Evolutionary conservation across 2,329 filamentous ascomycete species (phyloP).

Genomic region (Trichoderma sp.): DNA sequence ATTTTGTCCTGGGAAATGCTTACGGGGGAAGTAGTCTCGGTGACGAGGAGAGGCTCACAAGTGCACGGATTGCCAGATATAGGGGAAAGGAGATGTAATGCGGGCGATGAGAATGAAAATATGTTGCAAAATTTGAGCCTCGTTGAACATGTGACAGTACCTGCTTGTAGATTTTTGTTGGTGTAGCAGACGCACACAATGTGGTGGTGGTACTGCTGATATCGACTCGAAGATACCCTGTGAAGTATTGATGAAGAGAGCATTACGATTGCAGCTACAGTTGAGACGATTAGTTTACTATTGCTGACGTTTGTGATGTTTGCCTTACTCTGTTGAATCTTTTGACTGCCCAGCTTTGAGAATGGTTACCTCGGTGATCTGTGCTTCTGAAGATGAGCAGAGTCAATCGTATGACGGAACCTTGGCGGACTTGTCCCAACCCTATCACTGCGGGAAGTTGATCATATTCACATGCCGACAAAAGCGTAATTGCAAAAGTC

Average conservation of each 20-base stretch:
- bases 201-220: background rate
- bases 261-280: background rate
- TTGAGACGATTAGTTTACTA: background rate
- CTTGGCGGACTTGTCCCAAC: background rate
- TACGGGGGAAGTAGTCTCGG: conserved; percentile 3
- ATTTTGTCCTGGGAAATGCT: conserved; percentile 1
- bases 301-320: background rate
- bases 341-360: background rate
- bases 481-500: background rate
- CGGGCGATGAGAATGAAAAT: background rate
- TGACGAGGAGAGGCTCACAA: background rate
- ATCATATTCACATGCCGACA: background rate
- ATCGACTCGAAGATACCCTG: background rate
- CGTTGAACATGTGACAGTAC: background rate
- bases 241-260: background rate
- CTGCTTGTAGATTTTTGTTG: background rate
- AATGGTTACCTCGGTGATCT: background rate
- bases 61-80: conserved; percentile 1
- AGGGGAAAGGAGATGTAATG: background rate
- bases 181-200: background rate
- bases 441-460: background rate
- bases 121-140: background rate
- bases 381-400: background rate
- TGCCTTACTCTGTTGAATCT: background rate
- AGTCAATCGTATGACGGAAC: background rate